phyloP scores from a whole-genome alignment of 257 asterid species.

The Solanum okadae region DNA sequence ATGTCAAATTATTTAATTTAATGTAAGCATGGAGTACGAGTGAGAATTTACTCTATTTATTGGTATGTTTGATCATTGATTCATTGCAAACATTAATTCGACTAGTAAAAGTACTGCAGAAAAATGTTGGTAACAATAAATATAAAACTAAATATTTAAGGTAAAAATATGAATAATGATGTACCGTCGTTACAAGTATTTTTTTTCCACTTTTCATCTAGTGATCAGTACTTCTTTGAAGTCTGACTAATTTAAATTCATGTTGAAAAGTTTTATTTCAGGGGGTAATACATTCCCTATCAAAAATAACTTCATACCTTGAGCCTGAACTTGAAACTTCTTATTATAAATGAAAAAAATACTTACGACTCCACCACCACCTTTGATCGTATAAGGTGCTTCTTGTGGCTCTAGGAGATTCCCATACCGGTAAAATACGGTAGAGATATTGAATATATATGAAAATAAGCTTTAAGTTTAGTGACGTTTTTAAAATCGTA shows the following conservation, averaged over 20 bases:
- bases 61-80: not conserved
- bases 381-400: not conserved
- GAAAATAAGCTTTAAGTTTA: not conserved
- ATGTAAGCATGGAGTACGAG: not conserved
- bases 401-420: no score
- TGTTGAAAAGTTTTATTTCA: not conserved
- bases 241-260: not conserved
- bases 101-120: not conserved
- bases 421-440: not conserved
- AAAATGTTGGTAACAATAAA: not conserved
- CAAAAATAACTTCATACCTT: not conserved
- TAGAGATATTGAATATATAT: not conserved
- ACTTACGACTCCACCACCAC: no score
- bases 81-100: not conserved
- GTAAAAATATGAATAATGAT: not conserved
- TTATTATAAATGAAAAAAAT: no score
- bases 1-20: not conserved
- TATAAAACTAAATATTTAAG: not conserved
- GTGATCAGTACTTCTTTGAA: no score
- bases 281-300: not conserved
- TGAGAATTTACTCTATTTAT: not conserved
- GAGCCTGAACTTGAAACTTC: not conserved
- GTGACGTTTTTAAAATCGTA: not conserved
- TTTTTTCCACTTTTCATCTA: no score
- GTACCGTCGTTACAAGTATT: not conserved